Conservation (phyloP, 1,284 basidiomycete genomes). For the Ceratobasidium theobromae region DNA sequence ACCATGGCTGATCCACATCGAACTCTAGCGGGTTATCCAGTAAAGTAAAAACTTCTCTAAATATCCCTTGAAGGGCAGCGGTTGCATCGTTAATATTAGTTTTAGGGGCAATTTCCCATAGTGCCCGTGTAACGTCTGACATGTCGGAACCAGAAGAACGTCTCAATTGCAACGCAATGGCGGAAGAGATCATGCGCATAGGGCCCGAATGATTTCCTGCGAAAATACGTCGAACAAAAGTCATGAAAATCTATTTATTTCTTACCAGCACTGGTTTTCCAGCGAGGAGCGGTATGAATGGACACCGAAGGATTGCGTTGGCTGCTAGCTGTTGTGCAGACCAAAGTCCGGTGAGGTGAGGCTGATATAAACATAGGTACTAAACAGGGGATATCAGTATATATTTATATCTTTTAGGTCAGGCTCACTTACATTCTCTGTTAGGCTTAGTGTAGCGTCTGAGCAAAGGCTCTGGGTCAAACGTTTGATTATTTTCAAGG, state of each 20-base stretch:
- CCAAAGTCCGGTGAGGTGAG: constrained; percentile 16
- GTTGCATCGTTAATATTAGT: neutral
- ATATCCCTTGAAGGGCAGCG: constrained; percentile 1
- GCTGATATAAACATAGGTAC: constrained; percentile 3
- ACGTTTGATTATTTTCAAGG: constrained; percentile 14
- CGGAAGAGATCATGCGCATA: constrained; percentile 26
- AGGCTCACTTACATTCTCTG: neutral
- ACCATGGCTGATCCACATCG: constrained; percentile 25
- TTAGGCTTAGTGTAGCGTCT: constrained; percentile 5
- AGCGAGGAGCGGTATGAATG: constrained; percentile 1
- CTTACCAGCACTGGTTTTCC: neutral
- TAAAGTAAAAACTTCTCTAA: constrained; percentile 4
- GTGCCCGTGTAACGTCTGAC: constrained; percentile 13
- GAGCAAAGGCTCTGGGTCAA: constrained; percentile 12
- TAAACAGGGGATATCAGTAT: neutral
- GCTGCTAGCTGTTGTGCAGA: constrained; percentile 15
- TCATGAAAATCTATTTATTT: neutral
- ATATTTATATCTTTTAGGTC: neutral
- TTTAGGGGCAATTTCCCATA: constrained; percentile 9
- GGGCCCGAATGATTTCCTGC: constrained; percentile 3
- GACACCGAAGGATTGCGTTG: constrained; percentile 5
- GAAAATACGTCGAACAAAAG: neutral
- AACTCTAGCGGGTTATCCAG: constrained; percentile 20
- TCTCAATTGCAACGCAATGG: constrained; percentile 18
- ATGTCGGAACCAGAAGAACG: constrained; percentile 15